These are phyloP conservation scores for Cladosporium sphaerospermum DNA, from an alignment of 2,329 filamentous ascomycete genomes.

Conservation along the genomic window DNA sequence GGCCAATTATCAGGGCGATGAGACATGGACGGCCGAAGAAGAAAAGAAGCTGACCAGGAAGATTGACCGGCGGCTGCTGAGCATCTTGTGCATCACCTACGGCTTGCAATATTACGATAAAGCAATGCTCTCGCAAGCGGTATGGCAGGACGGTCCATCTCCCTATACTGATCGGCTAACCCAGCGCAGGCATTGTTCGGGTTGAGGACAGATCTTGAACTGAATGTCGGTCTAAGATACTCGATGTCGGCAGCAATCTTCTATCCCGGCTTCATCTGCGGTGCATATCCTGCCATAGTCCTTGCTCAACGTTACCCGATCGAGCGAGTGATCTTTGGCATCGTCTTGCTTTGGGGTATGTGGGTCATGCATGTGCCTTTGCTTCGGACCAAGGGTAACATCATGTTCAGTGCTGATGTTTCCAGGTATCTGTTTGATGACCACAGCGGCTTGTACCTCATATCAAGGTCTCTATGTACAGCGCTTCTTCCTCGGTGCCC, in stretches of 20 bases:
- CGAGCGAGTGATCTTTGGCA: slow-evolving; percentile 38
- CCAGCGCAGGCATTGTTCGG: slow-evolving; percentile 36
- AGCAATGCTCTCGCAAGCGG: slow-evolving; percentile 50
- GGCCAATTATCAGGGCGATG: slow-evolving; percentile 14
- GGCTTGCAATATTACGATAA: slow-evolving; percentile 47
- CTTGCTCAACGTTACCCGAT: slow-evolving; percentile 43
- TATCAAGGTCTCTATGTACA: slow-evolving; percentile 74
- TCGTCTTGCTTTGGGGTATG: slow-evolving; percentile 35
- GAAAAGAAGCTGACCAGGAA: slow-evolving; percentile 39
- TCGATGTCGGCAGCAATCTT: slow-evolving; percentile 42
- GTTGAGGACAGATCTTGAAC: slow-evolving; percentile 35
- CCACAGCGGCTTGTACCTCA: slow-evolving; percentile 44
- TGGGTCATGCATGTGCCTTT: neutral
- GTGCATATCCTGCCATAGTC: slow-evolving; percentile 40
- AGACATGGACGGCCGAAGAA: slow-evolving; percentile 37
- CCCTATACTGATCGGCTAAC: neutral
- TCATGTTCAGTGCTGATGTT: neutral
- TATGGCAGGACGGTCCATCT: slow-evolving; percentile 20
- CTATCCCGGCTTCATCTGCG: slow-evolving; percentile 45
- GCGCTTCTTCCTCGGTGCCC: slow-evolving; percentile 72
- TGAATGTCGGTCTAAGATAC: slow-evolving; percentile 39
- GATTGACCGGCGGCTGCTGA: slow-evolving; percentile 41
- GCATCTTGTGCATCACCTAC: slow-evolving; percentile 43
- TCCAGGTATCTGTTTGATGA: slow-evolving; percentile 24
- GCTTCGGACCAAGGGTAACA: no score